Evolutionary conservation across 331 rosid species (phyloP).

Genomic region (Quercus phellos): DNA sequence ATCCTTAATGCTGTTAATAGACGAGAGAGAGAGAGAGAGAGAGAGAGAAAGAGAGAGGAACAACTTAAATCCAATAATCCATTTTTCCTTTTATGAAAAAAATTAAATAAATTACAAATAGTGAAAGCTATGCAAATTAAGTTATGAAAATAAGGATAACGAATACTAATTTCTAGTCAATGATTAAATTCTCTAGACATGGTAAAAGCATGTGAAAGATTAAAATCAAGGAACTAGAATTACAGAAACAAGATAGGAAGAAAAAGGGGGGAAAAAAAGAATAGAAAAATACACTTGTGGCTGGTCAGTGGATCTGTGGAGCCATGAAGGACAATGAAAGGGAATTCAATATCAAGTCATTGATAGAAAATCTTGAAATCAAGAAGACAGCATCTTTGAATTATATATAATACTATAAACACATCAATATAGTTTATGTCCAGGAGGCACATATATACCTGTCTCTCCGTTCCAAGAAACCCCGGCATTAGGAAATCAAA

Average conservation of each 20-base stretch:
- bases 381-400: neutral
- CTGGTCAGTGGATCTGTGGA: neutral
- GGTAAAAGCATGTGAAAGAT: neutral
- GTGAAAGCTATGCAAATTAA: neutral
- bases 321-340: neutral
- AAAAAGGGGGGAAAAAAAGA: neutral
- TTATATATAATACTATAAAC: neutral
- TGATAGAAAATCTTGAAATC: neutral
- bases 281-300: neutral
- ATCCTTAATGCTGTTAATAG: neutral
- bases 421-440: neutral
- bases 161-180: neutral
- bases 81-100: neutral
- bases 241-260: neutral
- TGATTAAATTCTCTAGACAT: neutral
- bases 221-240: neutral
- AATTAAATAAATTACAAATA: neutral
- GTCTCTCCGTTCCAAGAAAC: slow-evolving; percentile 98
- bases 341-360: neutral
- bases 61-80: neutral
- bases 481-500: slow-evolving; percentile 99
- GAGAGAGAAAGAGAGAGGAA: neutral
- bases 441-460: slow-evolving; percentile 39
- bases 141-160: neutral
- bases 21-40: neutral